Base-by-base conservation (phyloP, 2,329 filamentous ascomycete species). In the Dactylellina sp. region DNA sequence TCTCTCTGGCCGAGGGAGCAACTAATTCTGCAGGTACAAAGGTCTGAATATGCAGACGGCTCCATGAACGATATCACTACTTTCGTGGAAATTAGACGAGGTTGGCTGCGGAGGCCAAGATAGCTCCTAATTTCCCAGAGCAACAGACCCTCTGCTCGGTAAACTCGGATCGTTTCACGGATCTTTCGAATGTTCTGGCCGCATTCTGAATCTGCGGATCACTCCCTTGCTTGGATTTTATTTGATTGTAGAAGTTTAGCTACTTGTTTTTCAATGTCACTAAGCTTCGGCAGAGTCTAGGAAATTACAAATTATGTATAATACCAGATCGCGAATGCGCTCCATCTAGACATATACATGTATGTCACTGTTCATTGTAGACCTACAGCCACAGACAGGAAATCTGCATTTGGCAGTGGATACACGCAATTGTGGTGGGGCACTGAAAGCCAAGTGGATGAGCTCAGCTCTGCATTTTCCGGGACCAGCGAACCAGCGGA, bases 381-480 rank as follows among this genome's bases (percentile, higher is more conserved):
- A n/a, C n/a, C n/a, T n/a, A n/a, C n/a, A n/a, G n/a, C n/a, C n/a
- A n/a, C n/a, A n/a, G n/a, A n/a, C n/a, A 32, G 28, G 28, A 32
- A 32, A 32, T 39, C 12, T 7, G 20, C 16, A 25, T 24, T 55
- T 20, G 22, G 9, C n/a, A 39, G 35, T 12, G 16, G 50, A 18
- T n/a, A 20, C 18, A 22, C 12, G 49, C 14, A 18, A n/a, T 20
- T 14, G 50, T 39, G 20, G 61, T 40, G 61, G 46, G 39, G 32
- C 37, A 35, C 28, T 20, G 2, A 25, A 14, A 49, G 22, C 9
- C 39, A 64, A 46, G 18, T 42, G 46, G 63, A 60, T 52, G 63
- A 68, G 63, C 63, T 68, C 53, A 53, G 63, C 63, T 68, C 37
- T 28, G 56, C 25, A 66, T 66, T 32, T 55, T 59, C 63, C 63